These are phyloP conservation scores for Tylopilus balloui DNA, from an alignment of 768 basidiomycete genomes.

Conservation along the genomic window DNA sequence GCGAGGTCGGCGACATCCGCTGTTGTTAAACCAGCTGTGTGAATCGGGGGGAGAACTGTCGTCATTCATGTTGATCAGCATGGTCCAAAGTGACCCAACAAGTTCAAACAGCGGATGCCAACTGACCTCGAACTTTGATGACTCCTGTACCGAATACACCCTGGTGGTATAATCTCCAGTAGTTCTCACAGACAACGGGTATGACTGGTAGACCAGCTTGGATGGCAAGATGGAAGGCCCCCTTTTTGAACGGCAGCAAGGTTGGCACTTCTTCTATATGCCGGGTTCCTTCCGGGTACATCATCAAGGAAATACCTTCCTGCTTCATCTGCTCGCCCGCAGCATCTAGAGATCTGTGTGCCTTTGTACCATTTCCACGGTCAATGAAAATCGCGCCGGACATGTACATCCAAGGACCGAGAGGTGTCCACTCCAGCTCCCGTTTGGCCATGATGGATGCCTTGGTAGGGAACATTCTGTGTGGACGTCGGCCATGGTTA, in stretches of 20 bases:
- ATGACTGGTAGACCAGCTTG: constrained; percentile 87
- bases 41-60: constrained; percentile 85
- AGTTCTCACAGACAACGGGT: constrained; percentile 92
- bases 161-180: constrained; percentile 79
- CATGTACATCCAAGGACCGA: constrained; percentile 88
- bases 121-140: constrained; percentile 71
- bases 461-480: constrained; percentile 74
- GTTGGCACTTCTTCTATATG: constrained; percentile 59
- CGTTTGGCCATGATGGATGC: constrained; percentile 92
- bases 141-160: constrained; percentile 72
- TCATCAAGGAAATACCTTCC: constrained; percentile 73
- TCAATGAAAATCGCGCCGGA: constrained; percentile 91
- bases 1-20: constrained; percentile 69
- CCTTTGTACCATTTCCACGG: constrained; percentile 71
- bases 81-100: neutral
- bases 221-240: constrained; percentile 94
- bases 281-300: constrained; percentile 96
- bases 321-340: constrained; percentile 79
- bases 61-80: constrained; percentile 3
- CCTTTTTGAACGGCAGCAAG: constrained; percentile 92
- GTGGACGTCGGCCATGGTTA: constrained; percentile 2
- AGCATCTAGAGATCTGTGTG: constrained; percentile 67
- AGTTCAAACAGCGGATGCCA: neutral
- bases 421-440: constrained; percentile 78
- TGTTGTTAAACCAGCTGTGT: constrained; percentile 64